phyloP scores from a whole-genome alignment of 805 yeast species.

The Saccharomyces paradoxus region DNA sequence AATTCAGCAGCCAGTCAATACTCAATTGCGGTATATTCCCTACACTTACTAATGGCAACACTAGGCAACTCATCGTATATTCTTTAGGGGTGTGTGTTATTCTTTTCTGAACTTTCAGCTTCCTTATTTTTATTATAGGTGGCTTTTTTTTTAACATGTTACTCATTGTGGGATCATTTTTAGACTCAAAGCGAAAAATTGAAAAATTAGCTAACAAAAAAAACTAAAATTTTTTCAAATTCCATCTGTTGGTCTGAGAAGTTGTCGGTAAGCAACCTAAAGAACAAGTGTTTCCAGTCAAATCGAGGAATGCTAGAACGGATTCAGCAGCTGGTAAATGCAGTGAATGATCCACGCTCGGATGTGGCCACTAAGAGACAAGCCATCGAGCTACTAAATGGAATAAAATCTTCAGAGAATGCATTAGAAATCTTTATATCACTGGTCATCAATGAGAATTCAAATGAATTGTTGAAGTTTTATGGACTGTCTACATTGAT shows the following conservation, averaged over 20 bases:
- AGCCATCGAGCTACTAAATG: constrained; percentile 32
- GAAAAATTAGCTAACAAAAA: not conserved
- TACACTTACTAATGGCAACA: constrained; percentile 74
- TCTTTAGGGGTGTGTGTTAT: not conserved
- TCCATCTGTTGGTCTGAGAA: not conserved
- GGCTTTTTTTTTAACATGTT: not conserved
- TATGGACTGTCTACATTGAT: constrained; percentile 13
- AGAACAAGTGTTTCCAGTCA: constrained; percentile 1
- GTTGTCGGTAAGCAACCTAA: not conserved
- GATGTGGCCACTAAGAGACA: constrained; percentile 55
- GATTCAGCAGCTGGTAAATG: constrained; percentile 80
- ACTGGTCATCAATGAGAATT: constrained; percentile 17
- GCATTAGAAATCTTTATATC: constrained; percentile 23
- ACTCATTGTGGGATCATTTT: not conserved
- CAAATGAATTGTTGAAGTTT: constrained; percentile 26
- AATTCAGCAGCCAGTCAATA: constrained; percentile 60
- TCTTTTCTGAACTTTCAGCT: not conserved
- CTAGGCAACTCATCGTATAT: constrained; percentile 21
- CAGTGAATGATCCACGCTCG: constrained; percentile 66
- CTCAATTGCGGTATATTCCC: constrained; percentile 88
- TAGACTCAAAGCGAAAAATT: not conserved
- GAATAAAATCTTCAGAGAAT: constrained; percentile 20
- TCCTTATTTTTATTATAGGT: not conserved
- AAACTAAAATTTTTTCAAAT: not conserved
- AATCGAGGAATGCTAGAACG: constrained; percentile 35